Evolutionary conservation across 257 asterid genomes (phyloP).

Genomic region (Buddleja alternifolia): DNA sequence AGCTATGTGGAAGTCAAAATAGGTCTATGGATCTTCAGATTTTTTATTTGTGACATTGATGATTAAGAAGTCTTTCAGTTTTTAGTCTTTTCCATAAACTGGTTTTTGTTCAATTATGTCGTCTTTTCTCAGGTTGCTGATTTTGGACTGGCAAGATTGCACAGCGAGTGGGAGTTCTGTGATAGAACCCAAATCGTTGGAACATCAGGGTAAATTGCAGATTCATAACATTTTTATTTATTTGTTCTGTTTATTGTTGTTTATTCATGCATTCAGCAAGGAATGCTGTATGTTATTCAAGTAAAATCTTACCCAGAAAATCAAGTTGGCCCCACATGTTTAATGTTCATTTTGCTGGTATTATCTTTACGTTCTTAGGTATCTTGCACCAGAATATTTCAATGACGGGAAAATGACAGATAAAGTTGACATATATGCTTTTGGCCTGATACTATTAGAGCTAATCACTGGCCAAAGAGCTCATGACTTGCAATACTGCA

Average conservation of each 20-base stretch:
- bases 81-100: background rate
- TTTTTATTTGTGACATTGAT: background rate
- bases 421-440: slow-evolving; percentile 84
- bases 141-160: slow-evolving; percentile 83
- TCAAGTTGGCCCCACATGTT: background rate
- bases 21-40: background rate
- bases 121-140: slow-evolving; percentile 68
- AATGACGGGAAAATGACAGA: slow-evolving; percentile 58
- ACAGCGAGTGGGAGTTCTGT: slow-evolving; percentile 63
- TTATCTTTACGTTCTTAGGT: slow-evolving; percentile 40
- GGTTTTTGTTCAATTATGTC: slow-evolving; percentile 11
- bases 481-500: slow-evolving; percentile 52
- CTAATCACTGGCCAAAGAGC: slow-evolving; percentile 67
- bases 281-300: background rate
- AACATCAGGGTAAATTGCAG: slow-evolving; percentile 58
- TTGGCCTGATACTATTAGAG: slow-evolving; percentile 75
- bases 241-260: background rate
- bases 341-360: slow-evolving; percentile 17
- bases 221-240: background rate
- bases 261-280: background rate
- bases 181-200: slow-evolving; percentile 55
- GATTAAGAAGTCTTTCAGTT: background rate
- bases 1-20: background rate
- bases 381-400: slow-evolving; percentile 80
- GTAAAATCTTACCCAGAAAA: background rate